Percentiles rank a stretch among this genome's conserved stretches.
These are phyloP conservation scores for Alternaria consortialis DNA, from an alignment of 2,329 filamentous ascomycete species.

Conservation along the genomic window DNA sequence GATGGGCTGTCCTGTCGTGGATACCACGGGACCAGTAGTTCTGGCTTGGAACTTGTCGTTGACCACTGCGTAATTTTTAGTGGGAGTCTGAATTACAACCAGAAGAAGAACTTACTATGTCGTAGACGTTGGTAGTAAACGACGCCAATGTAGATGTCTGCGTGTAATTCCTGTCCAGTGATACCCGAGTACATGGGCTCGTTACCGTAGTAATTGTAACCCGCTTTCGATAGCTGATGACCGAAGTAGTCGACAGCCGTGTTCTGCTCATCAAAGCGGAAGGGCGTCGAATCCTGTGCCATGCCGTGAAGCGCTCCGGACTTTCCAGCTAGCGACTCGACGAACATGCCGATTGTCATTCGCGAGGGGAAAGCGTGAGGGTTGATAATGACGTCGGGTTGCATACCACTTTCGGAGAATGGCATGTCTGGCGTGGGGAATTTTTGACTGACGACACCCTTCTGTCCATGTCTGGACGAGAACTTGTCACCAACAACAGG, in stretches of 20 bases:
- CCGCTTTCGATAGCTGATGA: constrained; percentile 91
- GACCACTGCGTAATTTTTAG: constrained; percentile 67
- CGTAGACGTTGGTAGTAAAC: constrained; percentile 98
- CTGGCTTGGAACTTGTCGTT: constrained; percentile 98
- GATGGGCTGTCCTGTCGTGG: constrained; percentile 92
- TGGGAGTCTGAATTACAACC: neutral
- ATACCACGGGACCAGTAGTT: constrained; percentile 91
- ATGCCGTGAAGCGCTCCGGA: constrained; percentile 91
- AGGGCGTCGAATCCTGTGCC: constrained; percentile 95
- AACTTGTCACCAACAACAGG: constrained; percentile 99
- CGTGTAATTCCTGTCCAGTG: constrained; percentile 79
- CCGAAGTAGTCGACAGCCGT: constrained; percentile 95
- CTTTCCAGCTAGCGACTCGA: constrained; percentile 96
- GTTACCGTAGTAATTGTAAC: constrained; percentile 98
- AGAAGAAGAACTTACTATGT: constrained; percentile 65
- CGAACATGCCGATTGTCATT: constrained; percentile 99
- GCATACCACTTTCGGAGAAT: constrained; percentile 94
- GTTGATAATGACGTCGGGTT: constrained; percentile 98
- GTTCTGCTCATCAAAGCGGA: constrained; percentile 91
- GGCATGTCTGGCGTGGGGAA: constrained; percentile 96
- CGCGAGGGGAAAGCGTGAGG: constrained; percentile 98
- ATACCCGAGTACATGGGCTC: constrained; percentile 99
- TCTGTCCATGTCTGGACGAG: constrained; percentile 97
- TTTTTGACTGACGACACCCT: constrained; percentile 95
- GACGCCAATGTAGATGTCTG: constrained; percentile 95